A percentile compares a stretch with the other conserved stretches of the same genome.
Evolutionary conservation across 169 alveolate species (phyloP).

Genomic region (Plasmodium malariae): DNA sequence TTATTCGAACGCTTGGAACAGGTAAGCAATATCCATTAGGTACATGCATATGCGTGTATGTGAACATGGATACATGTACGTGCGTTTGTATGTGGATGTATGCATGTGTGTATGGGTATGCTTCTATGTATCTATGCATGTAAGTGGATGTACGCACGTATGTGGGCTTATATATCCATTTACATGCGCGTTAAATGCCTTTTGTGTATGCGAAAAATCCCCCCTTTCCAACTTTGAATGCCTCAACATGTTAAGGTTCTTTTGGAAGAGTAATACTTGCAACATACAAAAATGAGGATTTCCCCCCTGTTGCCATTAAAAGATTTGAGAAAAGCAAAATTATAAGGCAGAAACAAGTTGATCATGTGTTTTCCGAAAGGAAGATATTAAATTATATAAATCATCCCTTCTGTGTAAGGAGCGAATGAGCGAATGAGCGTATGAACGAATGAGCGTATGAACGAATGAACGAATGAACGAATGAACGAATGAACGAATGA

Average conservation of each 20-base stretch:
- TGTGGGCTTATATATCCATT: too few species aligned
- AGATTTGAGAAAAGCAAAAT: slow-evolving; percentile 87
- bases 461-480: slow-evolving; percentile 79
- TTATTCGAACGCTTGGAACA: slow-evolving; percentile 76
- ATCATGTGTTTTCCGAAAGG: slow-evolving; percentile 96
- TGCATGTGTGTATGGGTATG: neutral
- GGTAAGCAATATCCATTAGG: slow-evolving; percentile 25
- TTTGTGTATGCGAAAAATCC: too few species aligned
- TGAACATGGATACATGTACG: neutral
- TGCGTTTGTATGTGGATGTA: too few species aligned
- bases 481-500: neutral
- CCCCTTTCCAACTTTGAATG: too few species aligned
- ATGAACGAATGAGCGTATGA: slow-evolving; percentile 80
- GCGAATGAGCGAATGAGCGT: slow-evolving; percentile 84
- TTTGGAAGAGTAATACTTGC: slow-evolving; percentile 96
- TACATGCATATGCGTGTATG: neutral
- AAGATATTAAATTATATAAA: slow-evolving; percentile 91
- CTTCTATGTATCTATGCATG: too few species aligned
- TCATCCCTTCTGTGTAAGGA: slow-evolving; percentile 96
- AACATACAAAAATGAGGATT: slow-evolving; percentile 80
- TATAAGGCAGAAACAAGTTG: slow-evolving; percentile 91
- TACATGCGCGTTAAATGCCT: too few species aligned
- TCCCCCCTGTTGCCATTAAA: slow-evolving; percentile 86
- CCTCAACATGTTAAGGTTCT: slow-evolving; percentile 85
- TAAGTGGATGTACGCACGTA: too few species aligned